These are phyloP conservation scores for Phaeosphaeriaceae sp. DNA, from an alignment of 2,329 filamentous ascomycete genomes.

Conservation along the genomic window DNA sequence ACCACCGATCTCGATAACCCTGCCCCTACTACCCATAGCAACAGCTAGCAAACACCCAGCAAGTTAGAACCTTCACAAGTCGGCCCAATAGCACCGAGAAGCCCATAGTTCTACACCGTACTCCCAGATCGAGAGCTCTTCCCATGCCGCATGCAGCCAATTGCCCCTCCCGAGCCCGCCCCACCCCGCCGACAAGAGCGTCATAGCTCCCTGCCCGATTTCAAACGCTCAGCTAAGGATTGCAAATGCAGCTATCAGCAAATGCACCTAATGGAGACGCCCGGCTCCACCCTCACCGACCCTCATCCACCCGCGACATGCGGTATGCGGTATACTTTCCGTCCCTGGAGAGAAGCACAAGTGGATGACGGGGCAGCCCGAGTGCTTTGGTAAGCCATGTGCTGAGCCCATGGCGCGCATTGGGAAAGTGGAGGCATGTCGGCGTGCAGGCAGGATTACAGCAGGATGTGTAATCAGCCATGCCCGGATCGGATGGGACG, in stretches of 20 bases:
- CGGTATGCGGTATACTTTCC: background rate
- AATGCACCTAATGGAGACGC: too few relatives aligned
- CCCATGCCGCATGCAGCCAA: conserved; percentile 3
- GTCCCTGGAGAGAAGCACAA: background rate
- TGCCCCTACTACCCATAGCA: background rate
- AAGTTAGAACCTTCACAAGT: background rate
- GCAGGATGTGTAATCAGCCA: conserved; percentile 22
- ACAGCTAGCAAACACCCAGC: too few relatives aligned
- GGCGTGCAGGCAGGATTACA: conserved; percentile 1
- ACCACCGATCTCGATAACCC: background rate
- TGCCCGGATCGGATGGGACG: background rate
- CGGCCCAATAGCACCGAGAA: conserved; percentile 17
- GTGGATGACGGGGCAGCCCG: background rate
- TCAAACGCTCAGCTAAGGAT: conserved; percentile 19
- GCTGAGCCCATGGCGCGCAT: background rate
- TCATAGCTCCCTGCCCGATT: conserved; percentile 7
- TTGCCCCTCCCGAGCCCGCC: conserved; percentile 3
- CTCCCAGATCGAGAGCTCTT: background rate
- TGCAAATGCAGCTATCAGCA: too few relatives aligned
- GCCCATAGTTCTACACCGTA: background rate
- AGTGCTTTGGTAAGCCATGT: background rate
- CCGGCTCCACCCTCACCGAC: background rate
- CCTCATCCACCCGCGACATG: background rate
- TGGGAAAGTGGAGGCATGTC: conserved; percentile 4
- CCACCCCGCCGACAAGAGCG: conserved; percentile 12